Base-by-base conservation (phyloP, 1,284 basidiomycete genomes). In the Melampsora larici-populina region DNA sequence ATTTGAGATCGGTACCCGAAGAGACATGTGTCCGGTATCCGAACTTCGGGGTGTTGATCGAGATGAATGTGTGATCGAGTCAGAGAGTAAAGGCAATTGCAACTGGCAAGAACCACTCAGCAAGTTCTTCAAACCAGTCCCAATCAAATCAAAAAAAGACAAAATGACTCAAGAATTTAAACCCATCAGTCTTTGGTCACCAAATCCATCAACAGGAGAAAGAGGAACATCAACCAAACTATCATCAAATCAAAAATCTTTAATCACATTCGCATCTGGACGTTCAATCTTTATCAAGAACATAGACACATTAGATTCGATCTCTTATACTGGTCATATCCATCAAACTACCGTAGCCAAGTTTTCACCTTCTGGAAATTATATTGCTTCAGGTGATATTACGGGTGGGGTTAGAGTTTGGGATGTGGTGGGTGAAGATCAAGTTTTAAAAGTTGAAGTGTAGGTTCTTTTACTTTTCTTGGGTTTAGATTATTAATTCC, bases 321-420 rank as follows among this genome's bases (percentile, higher is more conserved):
- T 86, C 33, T 87, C 89, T 26, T 93, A 93, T 82, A 86, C 89
- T 76, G 91, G 92, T 66, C 95, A 97, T 85, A 87, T 90, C 1
- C 90, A 94, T 80, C 90, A 90, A 67, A 88, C 92, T 6, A 95
- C 92, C 0, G 93, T 96, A 17, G 95, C 94, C 7, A 89, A 92
- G 49, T 90, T 97, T 83, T 94, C 94, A 0, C 95, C 95, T 0
- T 92, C 93, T 0, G 96, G 95, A 24, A 97, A 90, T 85, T 98
- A 98, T 85, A 93, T 91, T 81, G 96, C 97, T 2, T 96, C 93
- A 15, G 94, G 89, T 31, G 94, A 97, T 83, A 85, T 87, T 0
- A 86, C 86, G 31, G 94, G 94, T 46, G 43, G 75, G 92, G 92
- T 97, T 68, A 89, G 91, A 76, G 87, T 98, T 29, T 99, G 96